These are phyloP conservation scores for Syzygium oleosum DNA, from an alignment of 345 rosid species.

Conservation along the genomic window DNA sequence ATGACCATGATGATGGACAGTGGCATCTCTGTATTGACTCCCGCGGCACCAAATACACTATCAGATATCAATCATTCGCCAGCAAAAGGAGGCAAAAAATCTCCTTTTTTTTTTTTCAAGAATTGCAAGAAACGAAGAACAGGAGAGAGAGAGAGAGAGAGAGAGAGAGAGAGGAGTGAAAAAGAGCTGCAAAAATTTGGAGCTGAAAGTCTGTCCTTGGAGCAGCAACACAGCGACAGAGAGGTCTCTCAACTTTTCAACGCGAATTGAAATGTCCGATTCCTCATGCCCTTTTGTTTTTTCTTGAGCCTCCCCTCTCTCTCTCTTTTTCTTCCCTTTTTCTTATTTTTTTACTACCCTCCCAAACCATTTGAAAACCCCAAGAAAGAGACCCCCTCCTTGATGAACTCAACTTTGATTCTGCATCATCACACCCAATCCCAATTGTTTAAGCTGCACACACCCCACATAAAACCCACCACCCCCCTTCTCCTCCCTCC, in stretches of 20 bases:
- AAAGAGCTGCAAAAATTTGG: background rate
- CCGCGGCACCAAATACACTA: conserved; percentile 16
- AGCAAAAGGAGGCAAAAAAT: background rate
- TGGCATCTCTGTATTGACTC: conserved; percentile 32
- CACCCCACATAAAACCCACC: background rate
- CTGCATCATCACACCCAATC: conserved; percentile 49
- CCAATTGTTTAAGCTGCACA: conserved; percentile 6
- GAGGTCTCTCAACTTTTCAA: conserved; percentile 1
- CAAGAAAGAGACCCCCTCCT: conserved; percentile 53
- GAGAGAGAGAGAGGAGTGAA: too few relatives aligned
- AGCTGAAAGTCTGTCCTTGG: background rate
- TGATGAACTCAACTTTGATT: conserved; percentile 64
- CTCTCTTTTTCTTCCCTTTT: background rate
- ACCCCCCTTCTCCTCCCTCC: background rate
- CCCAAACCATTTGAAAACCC: conserved; percentile 86
- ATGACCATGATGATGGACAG: conserved; percentile 16
- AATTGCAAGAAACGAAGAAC: background rate
- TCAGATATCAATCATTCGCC: conserved; percentile 34
- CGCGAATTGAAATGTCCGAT: background rate
- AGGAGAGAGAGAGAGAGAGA: background rate
- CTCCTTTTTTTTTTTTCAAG: background rate
- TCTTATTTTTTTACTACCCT: conserved; percentile 31
- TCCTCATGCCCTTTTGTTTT: background rate
- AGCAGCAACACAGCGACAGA: background rate
- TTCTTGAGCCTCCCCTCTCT: conserved; percentile 31